Conservation (phyloP, 306 rosid genomes). For the Betula pendula region DNA sequence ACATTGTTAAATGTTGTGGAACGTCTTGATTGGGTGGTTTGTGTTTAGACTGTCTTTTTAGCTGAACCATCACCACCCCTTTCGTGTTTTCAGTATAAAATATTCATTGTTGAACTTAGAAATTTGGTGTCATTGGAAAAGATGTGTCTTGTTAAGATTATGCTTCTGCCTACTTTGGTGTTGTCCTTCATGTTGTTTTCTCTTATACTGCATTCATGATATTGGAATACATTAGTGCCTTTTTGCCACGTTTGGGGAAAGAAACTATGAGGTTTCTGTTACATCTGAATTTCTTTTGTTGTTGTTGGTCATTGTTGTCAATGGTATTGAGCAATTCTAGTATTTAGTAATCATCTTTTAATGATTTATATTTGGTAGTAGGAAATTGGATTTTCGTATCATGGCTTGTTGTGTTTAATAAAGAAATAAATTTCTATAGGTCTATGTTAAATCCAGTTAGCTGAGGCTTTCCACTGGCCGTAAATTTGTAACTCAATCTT, state of each 20-base stretch:
- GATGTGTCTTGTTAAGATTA: not conserved
- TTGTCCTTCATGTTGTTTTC: not conserved
- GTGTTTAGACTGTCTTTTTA: conserved; percentile 6
- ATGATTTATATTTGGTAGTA: not conserved
- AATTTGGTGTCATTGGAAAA: not conserved
- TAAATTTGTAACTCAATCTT: not conserved
- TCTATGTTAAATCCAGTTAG: not conserved
- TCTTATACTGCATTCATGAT: not conserved
- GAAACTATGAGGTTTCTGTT: not conserved
- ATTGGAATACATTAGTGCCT: not conserved
- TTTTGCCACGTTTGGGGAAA: not conserved
- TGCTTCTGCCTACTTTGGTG: not conserved
- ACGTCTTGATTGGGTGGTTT: not conserved
- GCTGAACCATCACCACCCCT: not conserved
- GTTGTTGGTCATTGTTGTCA: not conserved
- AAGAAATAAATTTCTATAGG: not conserved
- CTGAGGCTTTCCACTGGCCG: not conserved
- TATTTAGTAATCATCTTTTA: not conserved
- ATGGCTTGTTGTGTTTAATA: not conserved
- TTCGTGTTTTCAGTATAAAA: not conserved
- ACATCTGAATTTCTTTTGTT: not conserved
- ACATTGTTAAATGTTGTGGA: conserved; percentile 35
- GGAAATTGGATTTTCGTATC: not conserved
- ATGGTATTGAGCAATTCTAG: not conserved
- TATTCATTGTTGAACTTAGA: not conserved